These are phyloP conservation scores for Chenopodium quinoa DNA, from an alignment of 148 eudicot species.

Conservation along the genomic window DNA sequence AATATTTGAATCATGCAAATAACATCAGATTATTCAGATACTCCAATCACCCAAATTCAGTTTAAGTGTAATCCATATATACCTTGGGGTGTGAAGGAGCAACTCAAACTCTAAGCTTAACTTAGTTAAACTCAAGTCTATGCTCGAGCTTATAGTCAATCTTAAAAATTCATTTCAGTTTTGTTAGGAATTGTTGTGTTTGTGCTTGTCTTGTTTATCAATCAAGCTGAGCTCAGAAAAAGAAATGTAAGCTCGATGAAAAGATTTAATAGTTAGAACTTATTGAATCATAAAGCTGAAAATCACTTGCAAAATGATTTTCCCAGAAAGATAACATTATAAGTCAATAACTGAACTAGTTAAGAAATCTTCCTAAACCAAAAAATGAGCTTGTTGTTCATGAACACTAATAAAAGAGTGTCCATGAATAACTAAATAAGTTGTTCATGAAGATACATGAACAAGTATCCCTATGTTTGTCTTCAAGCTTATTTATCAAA, in stretches of 20 bases:
- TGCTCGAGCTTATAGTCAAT: no score
- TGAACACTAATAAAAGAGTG: neutral
- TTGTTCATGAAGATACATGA: neutral
- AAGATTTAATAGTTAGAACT: neutral
- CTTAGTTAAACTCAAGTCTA: no score
- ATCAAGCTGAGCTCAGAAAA: neutral
- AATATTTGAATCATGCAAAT: no score
- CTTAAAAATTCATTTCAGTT: no score
- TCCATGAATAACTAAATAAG: neutral
- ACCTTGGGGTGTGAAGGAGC: no score
- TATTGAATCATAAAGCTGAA: neutral
- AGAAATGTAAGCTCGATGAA: neutral
- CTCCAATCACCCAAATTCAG: no score
- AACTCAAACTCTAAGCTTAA: no score
- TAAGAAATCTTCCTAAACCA: neutral
- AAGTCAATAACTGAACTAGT: neutral
- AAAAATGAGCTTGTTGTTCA: neutral
- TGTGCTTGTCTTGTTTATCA: neutral
- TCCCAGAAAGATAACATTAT: neutral
- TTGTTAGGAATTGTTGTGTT: no score
- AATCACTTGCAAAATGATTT: neutral
- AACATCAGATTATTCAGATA: no score
- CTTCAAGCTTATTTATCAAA: neutral
- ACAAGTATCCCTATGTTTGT: neutral
- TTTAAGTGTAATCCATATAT: no score